Evolutionary conservation across 192 early-diverging fungal genomes (phyloP).

Genomic region (Coemansia sp.): DNA sequence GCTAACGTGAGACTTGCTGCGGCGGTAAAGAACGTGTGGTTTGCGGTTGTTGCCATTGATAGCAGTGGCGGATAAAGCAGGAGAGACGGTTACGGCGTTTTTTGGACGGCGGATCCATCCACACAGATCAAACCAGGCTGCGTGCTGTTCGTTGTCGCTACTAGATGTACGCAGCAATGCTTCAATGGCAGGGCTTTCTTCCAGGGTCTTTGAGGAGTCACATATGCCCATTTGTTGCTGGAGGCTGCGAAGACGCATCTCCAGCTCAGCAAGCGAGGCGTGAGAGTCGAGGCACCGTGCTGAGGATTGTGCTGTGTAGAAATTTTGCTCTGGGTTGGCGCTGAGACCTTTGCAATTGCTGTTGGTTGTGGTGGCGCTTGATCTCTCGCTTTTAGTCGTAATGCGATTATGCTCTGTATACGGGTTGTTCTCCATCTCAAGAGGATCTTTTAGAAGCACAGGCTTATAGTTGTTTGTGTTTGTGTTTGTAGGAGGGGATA

Average conservation of each 20-base stretch:
- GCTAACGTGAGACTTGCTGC: slow-evolving; percentile 10
- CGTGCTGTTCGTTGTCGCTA: not conserved
- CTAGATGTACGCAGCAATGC: not conserved
- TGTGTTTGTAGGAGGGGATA: not conserved
- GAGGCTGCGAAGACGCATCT: slow-evolving; percentile 6
- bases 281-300: slow-evolving; percentile 1
- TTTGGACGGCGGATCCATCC: slow-evolving; percentile 28
- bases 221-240: not conserved
- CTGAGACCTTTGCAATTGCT: not conserved
- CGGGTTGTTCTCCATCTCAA: not conserved
- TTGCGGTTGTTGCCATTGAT: slow-evolving; percentile 5
- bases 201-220: slow-evolving; percentile 6
- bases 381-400: not conserved
- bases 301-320: not conserved
- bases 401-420: not conserved
- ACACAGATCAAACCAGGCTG: slow-evolving; percentile 27
- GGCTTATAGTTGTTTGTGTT: slow-evolving; percentile 6
- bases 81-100: not conserved
- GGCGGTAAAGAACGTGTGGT: slow-evolving; percentile 27
- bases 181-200: not conserved
- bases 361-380: slow-evolving; percentile 2
- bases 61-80: not conserved
- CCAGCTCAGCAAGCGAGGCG: not conserved
- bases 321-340: not conserved
- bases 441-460: not conserved